Evolutionary conservation across 2,329 filamentous ascomycete species (phyloP).

Genomic region (Biscogniauxia mediterranea): DNA sequence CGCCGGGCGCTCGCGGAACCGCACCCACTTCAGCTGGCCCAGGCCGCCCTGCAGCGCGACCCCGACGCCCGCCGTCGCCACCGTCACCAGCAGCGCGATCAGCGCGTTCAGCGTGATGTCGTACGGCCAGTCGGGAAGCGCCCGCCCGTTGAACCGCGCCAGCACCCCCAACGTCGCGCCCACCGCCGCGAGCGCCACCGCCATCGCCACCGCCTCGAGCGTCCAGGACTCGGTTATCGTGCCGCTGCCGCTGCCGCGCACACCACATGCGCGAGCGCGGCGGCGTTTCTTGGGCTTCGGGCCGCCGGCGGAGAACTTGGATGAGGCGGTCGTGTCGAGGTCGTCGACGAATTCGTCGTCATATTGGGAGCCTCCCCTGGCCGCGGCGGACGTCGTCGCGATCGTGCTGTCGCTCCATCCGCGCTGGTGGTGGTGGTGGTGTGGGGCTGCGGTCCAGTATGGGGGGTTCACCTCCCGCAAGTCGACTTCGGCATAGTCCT

Average conservation of each 20-base stretch:
- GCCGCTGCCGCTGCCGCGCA: no score
- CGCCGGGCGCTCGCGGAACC: slow-evolving; percentile 29
- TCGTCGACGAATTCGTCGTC: no score
- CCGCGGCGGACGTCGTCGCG: slow-evolving; percentile 5
- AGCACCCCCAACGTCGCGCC: slow-evolving; percentile 31
- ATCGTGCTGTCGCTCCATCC: slow-evolving; percentile 24
- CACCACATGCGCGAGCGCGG: no score
- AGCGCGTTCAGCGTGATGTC: slow-evolving; percentile 34
- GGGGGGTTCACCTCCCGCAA: slow-evolving; percentile 6
- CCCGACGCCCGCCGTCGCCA: slow-evolving; percentile 30
- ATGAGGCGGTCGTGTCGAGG: not conserved
- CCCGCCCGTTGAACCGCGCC: slow-evolving; percentile 28
- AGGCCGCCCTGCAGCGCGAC: slow-evolving; percentile 32
- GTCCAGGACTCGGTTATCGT: slow-evolving; percentile 22
- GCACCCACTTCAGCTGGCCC: slow-evolving; percentile 35
- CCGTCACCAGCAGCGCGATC: slow-evolving; percentile 32
- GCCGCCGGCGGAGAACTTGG: not conserved
- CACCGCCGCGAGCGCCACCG: slow-evolving; percentile 27
- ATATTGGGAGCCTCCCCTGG: no score
- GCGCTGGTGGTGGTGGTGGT: slow-evolving; percentile 22
- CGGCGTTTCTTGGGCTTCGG: slow-evolving; percentile 3
- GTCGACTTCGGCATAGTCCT: slow-evolving; percentile 1
- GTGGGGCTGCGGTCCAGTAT: slow-evolving; percentile 10
- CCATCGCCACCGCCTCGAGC: slow-evolving; percentile 27
- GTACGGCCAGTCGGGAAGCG: slow-evolving; percentile 32